Base-by-base conservation (phyloP, 805 yeast species). In the Spathaspora arborariae region DNA sequence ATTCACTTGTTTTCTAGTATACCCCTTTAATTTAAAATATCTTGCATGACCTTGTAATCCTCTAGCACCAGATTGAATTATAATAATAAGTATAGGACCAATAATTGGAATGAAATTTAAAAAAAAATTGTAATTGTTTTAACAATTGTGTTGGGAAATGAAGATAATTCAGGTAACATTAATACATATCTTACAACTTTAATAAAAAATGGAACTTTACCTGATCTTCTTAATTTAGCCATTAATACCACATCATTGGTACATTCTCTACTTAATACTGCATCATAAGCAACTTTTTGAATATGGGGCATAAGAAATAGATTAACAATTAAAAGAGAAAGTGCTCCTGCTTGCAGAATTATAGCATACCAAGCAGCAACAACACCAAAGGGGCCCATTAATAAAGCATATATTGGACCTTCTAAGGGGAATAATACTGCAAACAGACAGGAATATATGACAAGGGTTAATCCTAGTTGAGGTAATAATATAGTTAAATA, bases 1-100 rank as follows among this genome's bases (percentile, higher is more conserved):
- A 47, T 68, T 63, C 6, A 68, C 65, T 51, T 79, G 78, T 11
- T 70, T 60, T 10, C 63, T 59, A 47, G 67, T 64, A 55, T 70
- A 75, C 2, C 80, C 81, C 56, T 80, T 82, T 43, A 83, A 68
- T 33, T 71, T 72, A 54, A 78, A 82, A 58, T 82, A 84, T 37
- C 88, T 66, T 13, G 65, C 55, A 45, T 82, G 87, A 30, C 78
- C 71, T 39, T 67, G 64, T 45, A 70, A 65, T 0, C 84, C 88
- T 30, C 75, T 75, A 18, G 75, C 61, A 0, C 85, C 79, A 0
- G 87, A 82, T 45, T 74, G 77, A 5, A 80, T 46, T 2, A 78
- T 45, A 11, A 81, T 62, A 9, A 79, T 73, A 7, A 80, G 20
- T 4, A 75, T n/a, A 0, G 87, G 85, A 0, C 90, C 90, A 5